Base-by-base conservation (phyloP, 2,329 filamentous ascomycete genomes). In the Aspergillus sp. region DNA sequence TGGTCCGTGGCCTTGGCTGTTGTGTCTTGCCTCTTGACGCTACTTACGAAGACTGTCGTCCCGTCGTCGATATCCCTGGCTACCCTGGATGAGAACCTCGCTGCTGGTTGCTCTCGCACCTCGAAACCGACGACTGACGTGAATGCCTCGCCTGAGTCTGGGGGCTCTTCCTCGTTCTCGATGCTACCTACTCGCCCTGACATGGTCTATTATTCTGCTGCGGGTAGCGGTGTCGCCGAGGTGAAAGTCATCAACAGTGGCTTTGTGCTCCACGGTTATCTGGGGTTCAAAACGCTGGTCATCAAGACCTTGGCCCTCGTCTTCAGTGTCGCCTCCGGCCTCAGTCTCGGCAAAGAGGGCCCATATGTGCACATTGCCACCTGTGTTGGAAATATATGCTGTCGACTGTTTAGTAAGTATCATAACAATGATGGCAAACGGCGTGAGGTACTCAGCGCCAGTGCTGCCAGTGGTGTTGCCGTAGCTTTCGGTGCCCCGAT, bases 311-410 rank as follows among this genome's bases (percentile, higher is more conserved):
- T 90, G 15, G 92, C 89, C 14, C 79, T 99, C 47, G 85, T 97
- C 58, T 81, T 98, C 56, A 96, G 91, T 71, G 92, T 98, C 40
- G 89, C 92, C 1, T 98, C 95, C 3, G 95, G 95, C 4, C 82
- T 99, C 59, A 96, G 92, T 70, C 80, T 99, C 43, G 95, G 95
- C 27, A 99, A 99, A 73, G 95, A 97, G 75, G 87, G 93, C 0
- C 95, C 95, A 0, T 98, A 93, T 68, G 95, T 99, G n/a, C 95
- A 99, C 73, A 96, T 98, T 68, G 92, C 93, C 0, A 90, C 93
- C 1, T 96, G 93, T 66, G 88, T 98, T 21, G 95, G 95, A 58
- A 99, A 99, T 68, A 96, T 99, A 70, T 87, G 89, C 33, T 97
- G 93, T 69, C 90, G 95, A 69, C 74, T 98, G n/a, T 98, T 98